Base-by-base conservation (phyloP, 345 rosid species). In the Hypericum perforatum region DNA sequence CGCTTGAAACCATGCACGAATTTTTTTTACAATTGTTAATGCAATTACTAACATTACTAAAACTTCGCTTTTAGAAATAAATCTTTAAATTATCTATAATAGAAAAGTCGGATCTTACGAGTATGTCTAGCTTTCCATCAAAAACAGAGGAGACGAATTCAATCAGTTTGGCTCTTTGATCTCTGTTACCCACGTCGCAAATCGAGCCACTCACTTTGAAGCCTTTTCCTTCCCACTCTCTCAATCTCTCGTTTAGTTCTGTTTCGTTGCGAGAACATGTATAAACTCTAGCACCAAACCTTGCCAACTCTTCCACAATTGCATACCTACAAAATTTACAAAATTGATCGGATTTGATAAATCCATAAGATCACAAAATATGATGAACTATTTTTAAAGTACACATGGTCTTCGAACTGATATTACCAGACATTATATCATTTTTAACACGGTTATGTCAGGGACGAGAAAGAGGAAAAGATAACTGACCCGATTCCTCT, bases 401-500 rank as follows among this genome's bases (percentile, higher is more conserved):
- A 5, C 14, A 9, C 1, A 8, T n/a, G n/a, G n/a, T n/a, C n/a
- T n/a, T n/a, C n/a, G n/a, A n/a, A n/a, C n/a, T n/a, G n/a, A n/a
- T n/a, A n/a, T n/a, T n/a, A n/a, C n/a, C n/a, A n/a, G n/a, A n/a
- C n/a, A n/a, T n/a, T n/a, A n/a, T n/a, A n/a, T n/a, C n/a, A n/a
- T n/a, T n/a, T n/a, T n/a, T n/a, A n/a, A n/a, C n/a, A n/a, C n/a
- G n/a, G n/a, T n/a, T n/a, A n/a, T n/a, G n/a, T n/a, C n/a, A n/a
- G n/a, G n/a, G n/a, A n/a, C n/a, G n/a, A n/a, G n/a, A n/a, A n/a
- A n/a, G n/a, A n/a, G n/a, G n/a, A n/a, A 22, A 22, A 22, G 13
- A 45, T n/a, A 12, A 45, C 37, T 13, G 6, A 65, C 69, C 69
- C 69, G 6, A 65, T 48, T 7, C 64, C 69, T 39, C 46, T 58